A percentile compares a stretch with the other conserved stretches of the same genome.
phyloP scores from a whole-genome alignment of 257 asterid species.

The Jacaranda copaia region DNA sequence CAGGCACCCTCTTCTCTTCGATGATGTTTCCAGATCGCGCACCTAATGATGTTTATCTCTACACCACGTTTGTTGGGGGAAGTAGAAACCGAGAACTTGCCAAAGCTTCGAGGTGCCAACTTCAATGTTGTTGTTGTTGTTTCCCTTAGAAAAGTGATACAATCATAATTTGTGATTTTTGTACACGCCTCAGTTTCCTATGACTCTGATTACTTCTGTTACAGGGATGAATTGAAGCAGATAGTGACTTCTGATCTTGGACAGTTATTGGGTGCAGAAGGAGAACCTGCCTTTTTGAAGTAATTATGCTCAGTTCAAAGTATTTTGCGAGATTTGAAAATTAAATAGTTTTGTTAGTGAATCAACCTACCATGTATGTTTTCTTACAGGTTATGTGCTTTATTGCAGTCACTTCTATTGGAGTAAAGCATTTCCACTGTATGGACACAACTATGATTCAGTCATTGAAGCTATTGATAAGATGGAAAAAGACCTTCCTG shows the following conservation, averaged over 20 bases:
- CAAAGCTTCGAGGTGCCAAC: slow-evolving; percentile 72
- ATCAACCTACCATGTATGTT: slow-evolving; percentile 33
- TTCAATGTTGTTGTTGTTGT: slow-evolving; percentile 21
- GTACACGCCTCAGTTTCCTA: slow-evolving; percentile 4
- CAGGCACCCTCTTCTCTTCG: slow-evolving; percentile 94
- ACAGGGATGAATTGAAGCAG: slow-evolving; percentile 78
- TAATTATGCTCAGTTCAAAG: slow-evolving; percentile 39
- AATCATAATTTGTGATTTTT: slow-evolving; percentile 7
- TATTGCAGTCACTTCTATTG: slow-evolving; percentile 79
- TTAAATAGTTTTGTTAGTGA: slow-evolving; percentile 9
- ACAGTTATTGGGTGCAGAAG: slow-evolving; percentile 84
- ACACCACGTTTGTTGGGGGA: slow-evolving; percentile 92
- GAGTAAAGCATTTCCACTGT: slow-evolving; percentile 89
- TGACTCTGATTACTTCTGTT: slow-evolving; percentile 29
- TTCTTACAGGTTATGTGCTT: slow-evolving; percentile 46
- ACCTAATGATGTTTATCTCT: slow-evolving; percentile 77
- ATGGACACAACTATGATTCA: slow-evolving; percentile 68
- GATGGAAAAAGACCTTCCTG: slow-evolving; percentile 85
- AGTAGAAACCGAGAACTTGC: slow-evolving; percentile 88
- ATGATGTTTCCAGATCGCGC: slow-evolving; percentile 98
- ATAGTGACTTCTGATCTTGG: slow-evolving; percentile 81
- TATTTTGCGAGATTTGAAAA: slow-evolving; percentile 14
- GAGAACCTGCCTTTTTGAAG: slow-evolving; percentile 79
- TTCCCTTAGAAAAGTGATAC: too few species aligned
- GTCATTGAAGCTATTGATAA: slow-evolving; percentile 78